Percentiles rank a stretch among this genome's conserved stretches.
Evolutionary conservation across 192 early-diverging fungal species (phyloP).

Genomic region (Umbelopsis isabellina): DNA sequence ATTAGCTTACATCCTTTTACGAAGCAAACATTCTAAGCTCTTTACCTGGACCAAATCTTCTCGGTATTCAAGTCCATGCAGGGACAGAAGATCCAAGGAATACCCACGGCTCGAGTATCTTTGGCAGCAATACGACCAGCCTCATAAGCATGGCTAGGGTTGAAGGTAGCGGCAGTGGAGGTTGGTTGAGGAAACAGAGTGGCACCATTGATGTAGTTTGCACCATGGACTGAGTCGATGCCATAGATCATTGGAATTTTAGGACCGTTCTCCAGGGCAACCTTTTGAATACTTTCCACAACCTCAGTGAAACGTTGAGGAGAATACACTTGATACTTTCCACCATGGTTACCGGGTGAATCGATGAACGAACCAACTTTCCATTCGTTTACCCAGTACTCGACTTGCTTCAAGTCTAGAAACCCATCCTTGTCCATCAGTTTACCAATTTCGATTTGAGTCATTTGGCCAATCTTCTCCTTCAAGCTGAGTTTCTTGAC

Average conservation of each 20-base stretch:
- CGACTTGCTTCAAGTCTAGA: conserved; percentile 52
- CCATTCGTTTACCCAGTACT: conserved; percentile 60
- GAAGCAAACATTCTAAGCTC: too few relatives aligned
- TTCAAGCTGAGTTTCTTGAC: conserved; percentile 47
- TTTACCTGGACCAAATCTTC: conserved; percentile 47
- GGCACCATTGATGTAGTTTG: conserved; percentile 65
- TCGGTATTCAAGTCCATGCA: conserved; percentile 56
- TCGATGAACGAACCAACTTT: conserved; percentile 67
- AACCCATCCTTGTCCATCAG: conserved; percentile 55
- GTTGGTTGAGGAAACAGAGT: conserved; percentile 64
- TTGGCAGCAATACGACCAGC: conserved; percentile 63
- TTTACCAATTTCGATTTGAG: conserved; percentile 63
- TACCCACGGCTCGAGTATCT: conserved; percentile 64
- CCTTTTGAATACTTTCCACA: conserved; percentile 32
- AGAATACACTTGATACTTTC: conserved; percentile 55
- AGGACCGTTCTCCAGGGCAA: conserved; percentile 23
- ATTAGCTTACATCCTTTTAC: too few relatives aligned
- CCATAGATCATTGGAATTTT: conserved; percentile 67
- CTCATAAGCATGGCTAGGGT: conserved; percentile 58
- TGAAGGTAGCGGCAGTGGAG: conserved; percentile 61
- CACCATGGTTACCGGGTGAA: conserved; percentile 57
- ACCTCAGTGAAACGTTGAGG: conserved; percentile 49
- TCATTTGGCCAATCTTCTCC: conserved; percentile 72
- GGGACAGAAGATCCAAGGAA: conserved; percentile 66
- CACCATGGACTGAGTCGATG: conserved; percentile 67